These are phyloP conservation scores for Flaveria ramosissima DNA, from an alignment of 129 eudicot genomes.

Conservation along the genomic window DNA sequence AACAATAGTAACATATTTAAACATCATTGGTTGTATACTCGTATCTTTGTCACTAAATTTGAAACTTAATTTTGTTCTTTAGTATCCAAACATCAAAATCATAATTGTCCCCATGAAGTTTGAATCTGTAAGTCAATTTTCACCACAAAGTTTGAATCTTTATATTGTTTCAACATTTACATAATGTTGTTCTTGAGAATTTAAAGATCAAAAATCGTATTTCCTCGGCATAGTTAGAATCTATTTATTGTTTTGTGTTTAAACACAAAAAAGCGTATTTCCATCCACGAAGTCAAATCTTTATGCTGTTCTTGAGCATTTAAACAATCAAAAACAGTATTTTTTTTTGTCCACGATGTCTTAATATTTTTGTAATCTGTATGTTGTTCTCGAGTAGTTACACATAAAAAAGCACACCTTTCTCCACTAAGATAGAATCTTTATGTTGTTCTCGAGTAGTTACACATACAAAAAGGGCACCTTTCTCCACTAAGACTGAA, in stretches of 20 bases:
- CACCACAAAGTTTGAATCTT: background rate
- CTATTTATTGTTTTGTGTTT: background rate
- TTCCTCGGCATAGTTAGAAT: background rate
- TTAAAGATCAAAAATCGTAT: background rate
- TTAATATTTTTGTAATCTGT: background rate
- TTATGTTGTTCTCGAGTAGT: background rate
- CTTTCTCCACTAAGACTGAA: background rate
- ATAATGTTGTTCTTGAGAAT: background rate
- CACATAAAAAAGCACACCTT: background rate
- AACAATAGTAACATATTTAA: background rate
- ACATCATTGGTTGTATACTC: constrained; percentile 10
- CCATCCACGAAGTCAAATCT: constrained; percentile 8
- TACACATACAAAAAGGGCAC: background rate
- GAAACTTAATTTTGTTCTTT: background rate
- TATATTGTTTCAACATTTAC: background rate
- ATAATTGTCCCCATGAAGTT: background rate
- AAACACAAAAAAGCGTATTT: background rate
- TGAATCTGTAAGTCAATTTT: background rate
- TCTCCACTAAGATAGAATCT: constrained; percentile 1
- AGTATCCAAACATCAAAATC: constrained; percentile 11
- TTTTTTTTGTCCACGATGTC: background rate
- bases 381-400: background rate
- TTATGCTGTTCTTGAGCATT: background rate
- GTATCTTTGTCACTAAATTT: background rate
- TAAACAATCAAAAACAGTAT: background rate